A percentile compares a stretch with the other conserved stretches of the same genome.
phyloP scores from a whole-genome alignment of 148 eudicot genomes.

The Agrostemma githago region DNA sequence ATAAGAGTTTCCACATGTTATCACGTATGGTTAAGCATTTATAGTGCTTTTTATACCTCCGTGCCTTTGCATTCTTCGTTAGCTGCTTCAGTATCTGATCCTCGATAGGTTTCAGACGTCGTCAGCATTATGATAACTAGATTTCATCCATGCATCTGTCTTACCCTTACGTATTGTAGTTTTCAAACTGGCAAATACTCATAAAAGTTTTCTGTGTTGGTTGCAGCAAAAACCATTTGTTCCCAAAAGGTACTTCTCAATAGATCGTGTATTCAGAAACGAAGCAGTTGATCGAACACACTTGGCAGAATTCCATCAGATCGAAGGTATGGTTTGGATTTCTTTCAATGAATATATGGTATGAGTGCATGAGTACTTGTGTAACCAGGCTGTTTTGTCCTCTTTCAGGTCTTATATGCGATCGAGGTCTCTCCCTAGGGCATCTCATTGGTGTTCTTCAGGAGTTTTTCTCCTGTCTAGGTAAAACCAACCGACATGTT shows the following conservation, averaged over 20 bases:
- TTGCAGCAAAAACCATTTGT: slow-evolving; percentile 58
- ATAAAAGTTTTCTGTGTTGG: slow-evolving; percentile 8
- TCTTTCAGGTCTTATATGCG: slow-evolving; percentile 77
- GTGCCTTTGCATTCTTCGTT: not conserved
- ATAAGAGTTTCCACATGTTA: not conserved
- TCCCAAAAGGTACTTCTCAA: slow-evolving; percentile 79
- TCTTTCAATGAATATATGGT: not conserved
- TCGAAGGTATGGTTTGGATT: slow-evolving; percentile 56
- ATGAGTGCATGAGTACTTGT: not conserved
- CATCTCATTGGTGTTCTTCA: slow-evolving; percentile 88
- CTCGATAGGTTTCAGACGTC: not conserved
- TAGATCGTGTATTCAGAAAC: slow-evolving; percentile 96
- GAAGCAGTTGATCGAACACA: slow-evolving; percentile 99
- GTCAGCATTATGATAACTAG: not conserved
- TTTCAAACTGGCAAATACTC: not conserved
- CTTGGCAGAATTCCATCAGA: slow-evolving; percentile 94
- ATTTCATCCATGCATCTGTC: not conserved
- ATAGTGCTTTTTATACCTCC: not conserved
- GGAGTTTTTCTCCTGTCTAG: slow-evolving; percentile 82
- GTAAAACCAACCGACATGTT: slow-evolving; percentile 27
- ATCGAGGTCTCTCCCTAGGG: slow-evolving; percentile 85
- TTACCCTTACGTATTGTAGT: not conserved
- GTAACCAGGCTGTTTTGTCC: slow-evolving; percentile 6
- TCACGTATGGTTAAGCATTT: slow-evolving; percentile 4
- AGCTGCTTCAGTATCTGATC: not conserved